phyloP scores from a whole-genome alignment of 495 filamentous ascomycete genomes.

The Penicillium maclennaniae region DNA sequence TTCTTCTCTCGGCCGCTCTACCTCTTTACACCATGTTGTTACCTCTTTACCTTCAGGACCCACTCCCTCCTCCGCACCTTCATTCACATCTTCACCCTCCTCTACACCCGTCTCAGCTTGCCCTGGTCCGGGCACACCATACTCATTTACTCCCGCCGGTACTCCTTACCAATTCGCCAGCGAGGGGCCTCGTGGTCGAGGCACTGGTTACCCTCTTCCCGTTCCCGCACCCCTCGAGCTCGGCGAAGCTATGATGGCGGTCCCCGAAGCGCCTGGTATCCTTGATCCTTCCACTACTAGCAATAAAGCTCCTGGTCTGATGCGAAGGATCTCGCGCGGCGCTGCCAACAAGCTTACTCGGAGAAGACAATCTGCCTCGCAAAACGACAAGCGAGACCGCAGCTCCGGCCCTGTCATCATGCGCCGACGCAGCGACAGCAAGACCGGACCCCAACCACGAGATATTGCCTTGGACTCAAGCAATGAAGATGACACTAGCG shows the following conservation, averaged over 20 bases:
- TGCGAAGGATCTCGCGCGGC: slow-evolving; percentile 63
- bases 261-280: slow-evolving; percentile 34
- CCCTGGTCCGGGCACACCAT: slow-evolving; percentile 28
- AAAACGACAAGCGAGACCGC: slow-evolving; percentile 70
- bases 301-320: slow-evolving; percentile 53
- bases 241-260: slow-evolving; percentile 51
- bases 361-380: slow-evolving; percentile 68
- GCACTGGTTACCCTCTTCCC: slow-evolving; percentile 29
- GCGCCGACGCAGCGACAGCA: slow-evolving; percentile 83
- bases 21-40: slow-evolving; percentile 39
- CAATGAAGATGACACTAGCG: slow-evolving; percentile 63
- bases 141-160: slow-evolving; percentile 45
- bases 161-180: slow-evolving; percentile 50
- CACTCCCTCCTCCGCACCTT: slow-evolving; percentile 25
- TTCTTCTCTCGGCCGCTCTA: slow-evolving; percentile 32
- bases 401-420: slow-evolving; percentile 86
- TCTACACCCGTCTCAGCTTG: slow-evolving; percentile 32
- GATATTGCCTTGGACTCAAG: slow-evolving; percentile 46
- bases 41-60: slow-evolving; percentile 29
- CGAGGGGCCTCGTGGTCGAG: slow-evolving; percentile 47
- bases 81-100: slow-evolving; percentile 31
- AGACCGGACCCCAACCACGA: slow-evolving; percentile 58
- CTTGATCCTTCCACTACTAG: slow-evolving; percentile 52
- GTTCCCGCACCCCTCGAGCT: slow-evolving; percentile 50
- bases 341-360: slow-evolving; percentile 58